Percentiles rank a stretch among this genome's conserved stretches.
Evolutionary conservation across 768 basidiomycete genomes (phyloP).

Genomic region (Boletus rubroflammeus): DNA sequence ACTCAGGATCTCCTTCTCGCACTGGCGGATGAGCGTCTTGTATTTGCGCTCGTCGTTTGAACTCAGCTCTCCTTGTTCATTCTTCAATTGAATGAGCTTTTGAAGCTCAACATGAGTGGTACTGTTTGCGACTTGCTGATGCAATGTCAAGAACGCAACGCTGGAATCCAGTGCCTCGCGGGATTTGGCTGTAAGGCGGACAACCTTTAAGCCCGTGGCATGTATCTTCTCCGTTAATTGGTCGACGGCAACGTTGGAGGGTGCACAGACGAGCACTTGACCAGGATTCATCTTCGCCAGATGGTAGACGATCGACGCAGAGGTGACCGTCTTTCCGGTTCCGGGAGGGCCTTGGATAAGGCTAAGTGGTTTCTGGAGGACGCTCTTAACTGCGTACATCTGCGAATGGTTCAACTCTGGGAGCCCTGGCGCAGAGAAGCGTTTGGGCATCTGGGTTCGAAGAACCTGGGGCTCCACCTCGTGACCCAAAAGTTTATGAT

Average conservation of each 20-base stretch:
- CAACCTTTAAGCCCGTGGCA: slow-evolving; percentile 96
- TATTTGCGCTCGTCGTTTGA: slow-evolving; percentile 97
- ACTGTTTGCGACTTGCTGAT: slow-evolving; percentile 96
- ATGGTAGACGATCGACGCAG: slow-evolving; percentile 97
- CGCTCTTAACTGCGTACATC: slow-evolving; percentile 99
- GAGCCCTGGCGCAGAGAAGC: slow-evolving; percentile 94
- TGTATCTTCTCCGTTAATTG: slow-evolving; percentile 99
- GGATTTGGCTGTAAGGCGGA: slow-evolving; percentile 95
- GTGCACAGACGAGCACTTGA: slow-evolving; percentile 97
- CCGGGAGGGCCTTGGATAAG: slow-evolving; percentile 98
- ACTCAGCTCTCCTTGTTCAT: slow-evolving; percentile 95
- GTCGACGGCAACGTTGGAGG: slow-evolving; percentile 98
- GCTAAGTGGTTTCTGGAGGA: slow-evolving; percentile 95
- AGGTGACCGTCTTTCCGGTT: slow-evolving; percentile 98
- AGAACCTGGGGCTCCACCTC: slow-evolving; percentile 93
- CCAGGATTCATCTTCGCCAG: slow-evolving; percentile 99
- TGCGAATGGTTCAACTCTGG: slow-evolving; percentile 99
- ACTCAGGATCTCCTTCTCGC: slow-evolving; percentile 94
- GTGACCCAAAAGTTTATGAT: slow-evolving; percentile 97
- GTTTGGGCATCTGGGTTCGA: slow-evolving; percentile 92
- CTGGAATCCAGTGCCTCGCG: slow-evolving; percentile 98
- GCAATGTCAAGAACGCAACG: slow-evolving; percentile 88
- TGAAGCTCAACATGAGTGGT: slow-evolving; percentile 95
- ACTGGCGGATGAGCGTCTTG: slow-evolving; percentile 90
- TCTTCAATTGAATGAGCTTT: slow-evolving; percentile 97